phyloP scores from a whole-genome alignment of 768 basidiomycete genomes.

The Lactarius sp. region DNA sequence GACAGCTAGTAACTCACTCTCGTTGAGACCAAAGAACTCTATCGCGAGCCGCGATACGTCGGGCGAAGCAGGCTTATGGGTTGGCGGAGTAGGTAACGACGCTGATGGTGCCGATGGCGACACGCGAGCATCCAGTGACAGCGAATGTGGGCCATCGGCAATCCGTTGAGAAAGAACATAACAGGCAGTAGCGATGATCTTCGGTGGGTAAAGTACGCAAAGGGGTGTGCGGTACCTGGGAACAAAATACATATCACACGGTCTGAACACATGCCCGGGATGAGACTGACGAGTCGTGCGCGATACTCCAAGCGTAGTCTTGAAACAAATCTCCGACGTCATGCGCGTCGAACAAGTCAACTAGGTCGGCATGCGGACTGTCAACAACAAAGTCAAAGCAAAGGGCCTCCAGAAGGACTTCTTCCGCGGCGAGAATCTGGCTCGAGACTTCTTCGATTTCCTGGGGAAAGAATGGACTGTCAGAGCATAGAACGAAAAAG shows the following conservation, averaged over 20 bases:
- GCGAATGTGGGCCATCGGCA: slow-evolving; percentile 66
- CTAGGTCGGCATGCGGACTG: slow-evolving; percentile 70
- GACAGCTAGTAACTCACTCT: slow-evolving; percentile 51
- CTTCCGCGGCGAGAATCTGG: slow-evolving; percentile 68
- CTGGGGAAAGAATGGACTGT: slow-evolving; percentile 35
- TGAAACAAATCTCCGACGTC: slow-evolving; percentile 47
- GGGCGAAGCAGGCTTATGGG: slow-evolving; percentile 67
- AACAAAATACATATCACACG: slow-evolving; percentile 10
- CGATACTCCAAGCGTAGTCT: slow-evolving; percentile 81
- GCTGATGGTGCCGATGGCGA: slow-evolving; percentile 65
- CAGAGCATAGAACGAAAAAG: neutral
- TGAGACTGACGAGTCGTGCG: slow-evolving; percentile 74
- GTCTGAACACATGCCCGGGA: slow-evolving; percentile 3
- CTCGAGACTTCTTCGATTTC: slow-evolving; percentile 70
- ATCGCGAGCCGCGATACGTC: slow-evolving; percentile 64
- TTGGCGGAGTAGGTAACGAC: slow-evolving; percentile 76
- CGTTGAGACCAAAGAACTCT: slow-evolving; percentile 60
- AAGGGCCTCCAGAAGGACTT: slow-evolving; percentile 72
- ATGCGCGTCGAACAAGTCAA: slow-evolving; percentile 62
- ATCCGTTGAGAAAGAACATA: slow-evolving; percentile 71
- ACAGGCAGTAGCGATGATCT: slow-evolving; percentile 71
- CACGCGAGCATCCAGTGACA: slow-evolving; percentile 70
- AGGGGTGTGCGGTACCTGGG: slow-evolving; percentile 73
- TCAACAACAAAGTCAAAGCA: slow-evolving; percentile 82
- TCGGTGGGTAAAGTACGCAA: slow-evolving; percentile 64